Base-by-base conservation (phyloP, 768 basidiomycete genomes). In the Macrolepiota albuminosa region DNA sequence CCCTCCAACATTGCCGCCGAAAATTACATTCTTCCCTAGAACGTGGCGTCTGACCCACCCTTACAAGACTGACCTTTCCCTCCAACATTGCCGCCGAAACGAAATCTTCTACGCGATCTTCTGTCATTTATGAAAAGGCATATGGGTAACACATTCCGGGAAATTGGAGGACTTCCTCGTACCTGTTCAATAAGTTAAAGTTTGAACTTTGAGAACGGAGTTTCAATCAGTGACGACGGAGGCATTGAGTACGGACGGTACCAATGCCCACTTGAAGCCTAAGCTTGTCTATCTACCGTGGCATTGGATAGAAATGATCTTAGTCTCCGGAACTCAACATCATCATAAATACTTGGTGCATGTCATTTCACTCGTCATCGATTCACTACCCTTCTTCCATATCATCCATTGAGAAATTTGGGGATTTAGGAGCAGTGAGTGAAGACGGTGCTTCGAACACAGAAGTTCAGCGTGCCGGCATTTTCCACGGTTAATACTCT, bases 1-100 rank as follows among this genome's bases (percentile, higher is more conserved):
- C 39, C 26, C 29, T 42, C 29, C 16, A 54, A 54, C 4, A n/a
- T 42, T 31, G n/a, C 29, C 18, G 26, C 18, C 51, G 24, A n/a
- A 43, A n/a, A 59, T 48, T 53, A 59, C 52, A 61, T 57, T 54
- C 40, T 57, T 60, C 60, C 62, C 62, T 51, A 56, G 60, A 63
- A 63, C 61, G 58, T 64, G 66, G 62, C 62, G 54, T 40, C 52
- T 26, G 21, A 21, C 51, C 52, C 52, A 53, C 52, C 37, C 36
- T 51, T 26, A 16, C 24, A 40, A 31, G 26, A 11, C 29, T 11
- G 10, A 40, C 53, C 26, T n/a, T 42, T 42, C 39, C 26, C 29
- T 42, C 29, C 16, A 54, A 54, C 4, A n/a, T 42, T 31, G n/a
- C 29, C 18, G 26, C 18, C 51, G 24, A n/a, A 43, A 21, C 42